Base-by-base conservation (phyloP, 2,329 filamentous ascomycete species). In the Penicillium hordei region DNA sequence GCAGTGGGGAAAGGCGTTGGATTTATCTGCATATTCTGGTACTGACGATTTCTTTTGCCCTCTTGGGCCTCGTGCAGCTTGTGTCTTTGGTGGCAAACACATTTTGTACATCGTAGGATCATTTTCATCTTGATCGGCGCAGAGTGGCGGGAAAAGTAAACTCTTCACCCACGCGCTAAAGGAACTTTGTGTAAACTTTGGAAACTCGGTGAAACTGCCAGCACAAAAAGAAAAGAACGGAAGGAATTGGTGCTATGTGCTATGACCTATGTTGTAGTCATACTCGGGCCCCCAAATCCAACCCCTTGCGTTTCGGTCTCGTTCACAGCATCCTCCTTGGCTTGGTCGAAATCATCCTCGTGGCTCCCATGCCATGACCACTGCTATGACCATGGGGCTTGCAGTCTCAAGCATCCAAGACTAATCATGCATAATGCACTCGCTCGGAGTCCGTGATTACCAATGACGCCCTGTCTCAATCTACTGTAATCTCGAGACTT, bases 1-100 rank as follows among this genome's bases (percentile, higher is more conserved):
- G 56, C 65, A 58, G 61, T 74, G 73, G 75, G 80, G 75, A 76
- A 76, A 45, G 51, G 50, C 57, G 55, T 57, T 58, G 34, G 33
- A 44, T 55, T 57, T 53, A 63, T 62, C 54, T 56, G 58, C 50
- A 46, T 55, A 53, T 39, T 31, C 33, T 48, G 15, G 31, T 60
- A 36, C 5, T 25, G 60, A 64, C 42, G 48, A 57, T 54, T 43
- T 44, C 54, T 13, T 52, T 65, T 62, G 39, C 65, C 64, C 4
- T 56, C 43, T 64, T 66, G 53, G 65, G 65, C 59, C 55, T 57
- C 55, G 31, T 65, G 65, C 65, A 67, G 63, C 43, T 49, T 29
- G 27, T 21, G 8, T 29, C 31, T 29, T 39, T 21, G 27, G 38
- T 50, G 52, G 55, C 58, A 48, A 60, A 58, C 40, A 44, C 29